Base-by-base conservation (phyloP, 1,284 basidiomycete species). In the Naganishia liquefaciens region DNA sequence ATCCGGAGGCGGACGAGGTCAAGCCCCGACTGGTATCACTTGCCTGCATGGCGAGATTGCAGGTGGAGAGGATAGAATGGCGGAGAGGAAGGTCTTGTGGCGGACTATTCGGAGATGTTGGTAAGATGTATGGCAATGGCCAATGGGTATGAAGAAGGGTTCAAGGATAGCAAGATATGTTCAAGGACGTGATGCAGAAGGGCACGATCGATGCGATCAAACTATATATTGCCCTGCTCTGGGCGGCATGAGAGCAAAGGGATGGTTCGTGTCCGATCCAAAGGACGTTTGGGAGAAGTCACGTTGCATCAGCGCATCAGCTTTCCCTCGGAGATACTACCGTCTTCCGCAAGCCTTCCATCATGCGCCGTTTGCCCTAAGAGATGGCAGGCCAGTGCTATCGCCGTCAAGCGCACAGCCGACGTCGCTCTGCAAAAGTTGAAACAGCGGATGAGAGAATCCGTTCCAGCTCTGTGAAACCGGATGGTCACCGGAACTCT, bases 41-140 rank as follows among this genome's bases (percentile, higher is more conserved):
- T 27, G 30, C 44, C 54, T 3, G 54, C 54, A 57, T 57, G 28
- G 17, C 28, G 42, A 28, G n/a, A 11, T 54, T 10, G 33, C 33
- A 33, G 25, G 11, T 21, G n/a, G 40, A 40, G 21, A 54, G 37
- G 15, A 21, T 27, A 40, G 28, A n/a, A 39, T 21, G 40, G 19
- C 9, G 39, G 5, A 40, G 42, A 42, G 33, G 23, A 54, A 17
- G 53, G 25, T 27, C 21, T 21, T 33, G 17, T 40, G 23, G n/a
- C 6, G 27, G 43, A 27, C 30, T 54, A 25, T 40, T 3, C 10
- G 21, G 25, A 40, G 53, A 23, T 25, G n/a, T 9, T 11, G 37
- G 54, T 13, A 23, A 33, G 42, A 47, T 21, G 10, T 43, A 33
- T 33, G 33, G 33, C 33, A 33, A 33, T 33, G 33, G 33, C 33